phyloP scores from a whole-genome alignment of 164 flowering plant genomes.

The Vitis rupestris region DNA sequence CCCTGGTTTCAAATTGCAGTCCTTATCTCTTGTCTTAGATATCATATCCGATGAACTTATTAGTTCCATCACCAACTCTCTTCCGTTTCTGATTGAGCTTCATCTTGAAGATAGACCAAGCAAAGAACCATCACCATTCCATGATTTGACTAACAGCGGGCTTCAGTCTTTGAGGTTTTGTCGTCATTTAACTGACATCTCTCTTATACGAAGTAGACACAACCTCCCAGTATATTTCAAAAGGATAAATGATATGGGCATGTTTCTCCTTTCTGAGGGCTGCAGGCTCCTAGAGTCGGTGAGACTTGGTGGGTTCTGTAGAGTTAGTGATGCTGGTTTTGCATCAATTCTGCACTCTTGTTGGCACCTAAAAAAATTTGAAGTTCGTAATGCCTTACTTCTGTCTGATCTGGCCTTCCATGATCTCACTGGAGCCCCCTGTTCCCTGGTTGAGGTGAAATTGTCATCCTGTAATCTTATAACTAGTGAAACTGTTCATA shows the following conservation, averaged over 20 bases:
- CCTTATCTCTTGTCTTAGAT: conserved; percentile 39
- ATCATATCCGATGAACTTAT: conserved; percentile 36
- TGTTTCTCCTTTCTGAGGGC: conserved; percentile 41
- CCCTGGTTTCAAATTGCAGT: conserved; percentile 20
- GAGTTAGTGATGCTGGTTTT: conserved; percentile 55
- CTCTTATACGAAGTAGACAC: conserved; percentile 31
- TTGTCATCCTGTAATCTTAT: conserved; percentile 33
- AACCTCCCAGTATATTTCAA: conserved; percentile 29
- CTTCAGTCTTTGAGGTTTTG: conserved; percentile 36
- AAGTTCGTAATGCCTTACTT: conserved; percentile 26
- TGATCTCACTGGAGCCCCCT: conserved; percentile 17
- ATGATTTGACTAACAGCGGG: conserved; percentile 42
- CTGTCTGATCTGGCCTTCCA: conserved; percentile 49
- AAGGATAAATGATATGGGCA: conserved; percentile 42
- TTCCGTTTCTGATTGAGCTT: conserved; percentile 31
- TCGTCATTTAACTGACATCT: conserved; percentile 27
- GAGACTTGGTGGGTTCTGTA: conserved; percentile 44
- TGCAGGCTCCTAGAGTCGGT: conserved; percentile 39
- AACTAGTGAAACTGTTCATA: conserved; percentile 42
- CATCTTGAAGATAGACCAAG: conserved; percentile 44
- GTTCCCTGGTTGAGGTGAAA: conserved; percentile 38
- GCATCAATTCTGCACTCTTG: conserved; percentile 41
- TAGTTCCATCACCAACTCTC: conserved; percentile 20
- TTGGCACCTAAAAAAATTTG: conserved; percentile 35
- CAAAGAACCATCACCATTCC: conserved; percentile 18